Conservation (phyloP, 108 stramenopile species). For the Fragilariopsis cylindrus region DNA sequence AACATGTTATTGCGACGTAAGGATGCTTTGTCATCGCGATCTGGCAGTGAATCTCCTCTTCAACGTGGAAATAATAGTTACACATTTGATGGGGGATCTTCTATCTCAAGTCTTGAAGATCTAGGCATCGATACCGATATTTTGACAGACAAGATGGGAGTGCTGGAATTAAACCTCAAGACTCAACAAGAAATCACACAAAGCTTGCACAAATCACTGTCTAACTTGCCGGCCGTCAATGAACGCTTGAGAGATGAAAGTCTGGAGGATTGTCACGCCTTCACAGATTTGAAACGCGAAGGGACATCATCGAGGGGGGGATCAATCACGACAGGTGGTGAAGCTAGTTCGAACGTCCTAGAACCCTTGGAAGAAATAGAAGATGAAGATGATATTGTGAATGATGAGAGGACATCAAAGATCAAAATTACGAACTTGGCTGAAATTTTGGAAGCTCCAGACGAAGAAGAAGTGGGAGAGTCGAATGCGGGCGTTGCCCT, state of each 20-base stretch:
- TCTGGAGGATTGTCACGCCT: slow-evolving; percentile 70
- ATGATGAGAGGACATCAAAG: slow-evolving; percentile 7
- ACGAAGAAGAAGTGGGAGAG: slow-evolving; percentile 22
- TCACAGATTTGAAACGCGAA: slow-evolving; percentile 47
- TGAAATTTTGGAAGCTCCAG: slow-evolving; percentile 38
- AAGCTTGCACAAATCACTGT: slow-evolving; percentile 29
- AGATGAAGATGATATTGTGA: slow-evolving; percentile 18
- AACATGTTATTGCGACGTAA: slow-evolving; percentile 1
- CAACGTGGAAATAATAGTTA: slow-evolving; percentile 2
- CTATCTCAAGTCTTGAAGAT: slow-evolving; percentile 50
- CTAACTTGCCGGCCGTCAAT: slow-evolving; percentile 52
- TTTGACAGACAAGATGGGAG: slow-evolving; percentile 47
- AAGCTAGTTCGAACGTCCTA: slow-evolving; percentile 31
- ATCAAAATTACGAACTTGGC: slow-evolving; percentile 41
- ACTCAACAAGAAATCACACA: slow-evolving; percentile 30
- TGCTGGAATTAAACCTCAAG: slow-evolving; percentile 36
- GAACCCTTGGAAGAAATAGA: slow-evolving; percentile 51
- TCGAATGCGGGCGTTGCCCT: background rate
- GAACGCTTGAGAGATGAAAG: slow-evolving; percentile 74
- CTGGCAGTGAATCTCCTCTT: slow-evolving; percentile 36
- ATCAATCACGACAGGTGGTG: slow-evolving; percentile 42
- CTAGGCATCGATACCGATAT: slow-evolving; percentile 44
- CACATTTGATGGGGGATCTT: slow-evolving; percentile 38
- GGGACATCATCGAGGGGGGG: slow-evolving; percentile 28
- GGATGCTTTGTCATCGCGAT: slow-evolving; percentile 12